Evolutionary conservation across 257 asterid genomes (phyloP).

Genomic region (Coffea canephora): DNA sequence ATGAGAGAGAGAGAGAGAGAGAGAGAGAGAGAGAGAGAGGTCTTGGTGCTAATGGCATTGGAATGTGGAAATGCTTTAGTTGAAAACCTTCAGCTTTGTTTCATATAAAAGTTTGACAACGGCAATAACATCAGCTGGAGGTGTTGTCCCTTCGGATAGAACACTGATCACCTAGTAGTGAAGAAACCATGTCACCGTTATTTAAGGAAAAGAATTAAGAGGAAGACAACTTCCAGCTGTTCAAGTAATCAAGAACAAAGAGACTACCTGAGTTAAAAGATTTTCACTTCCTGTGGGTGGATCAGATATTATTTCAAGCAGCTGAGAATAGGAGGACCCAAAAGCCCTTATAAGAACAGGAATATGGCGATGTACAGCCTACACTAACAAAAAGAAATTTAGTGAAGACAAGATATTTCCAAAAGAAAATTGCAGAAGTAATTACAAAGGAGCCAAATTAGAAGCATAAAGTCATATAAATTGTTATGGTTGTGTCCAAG

Average conservation of each 20-base stretch:
- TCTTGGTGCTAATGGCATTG: background rate
- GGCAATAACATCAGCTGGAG: constrained; percentile 70
- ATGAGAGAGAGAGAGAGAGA: background rate
- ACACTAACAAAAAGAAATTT: constrained; percentile 17
- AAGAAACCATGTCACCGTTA: constrained; percentile 26
- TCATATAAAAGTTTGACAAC: constrained; percentile 80
- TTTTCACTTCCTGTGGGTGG: constrained; percentile 95
- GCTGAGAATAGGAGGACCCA: constrained; percentile 64
- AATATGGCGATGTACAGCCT: constrained; percentile 96
- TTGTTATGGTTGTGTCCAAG: background rate
- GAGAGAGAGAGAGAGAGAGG: background rate
- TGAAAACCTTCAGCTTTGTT: constrained; percentile 75
- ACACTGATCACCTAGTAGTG: constrained; percentile 66
- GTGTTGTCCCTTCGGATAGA: constrained; percentile 78
- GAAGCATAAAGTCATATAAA: background rate
- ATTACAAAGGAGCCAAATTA: constrained; percentile 12
- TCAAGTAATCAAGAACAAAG: background rate
- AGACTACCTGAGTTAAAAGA: constrained; percentile 68
- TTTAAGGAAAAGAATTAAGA: constrained; percentile 26
- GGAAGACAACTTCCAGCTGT: constrained; percentile 9
- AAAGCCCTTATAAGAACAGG: constrained; percentile 70
- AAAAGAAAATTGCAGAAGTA: constrained; percentile 10
- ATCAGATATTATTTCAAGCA: constrained; percentile 75
- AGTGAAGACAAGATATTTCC: constrained; percentile 11
- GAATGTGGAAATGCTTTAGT: constrained; percentile 5